Evolutionary conservation across 768 basidiomycete species (phyloP).

Genomic region (Daedaleopsis sinensis): DNA sequence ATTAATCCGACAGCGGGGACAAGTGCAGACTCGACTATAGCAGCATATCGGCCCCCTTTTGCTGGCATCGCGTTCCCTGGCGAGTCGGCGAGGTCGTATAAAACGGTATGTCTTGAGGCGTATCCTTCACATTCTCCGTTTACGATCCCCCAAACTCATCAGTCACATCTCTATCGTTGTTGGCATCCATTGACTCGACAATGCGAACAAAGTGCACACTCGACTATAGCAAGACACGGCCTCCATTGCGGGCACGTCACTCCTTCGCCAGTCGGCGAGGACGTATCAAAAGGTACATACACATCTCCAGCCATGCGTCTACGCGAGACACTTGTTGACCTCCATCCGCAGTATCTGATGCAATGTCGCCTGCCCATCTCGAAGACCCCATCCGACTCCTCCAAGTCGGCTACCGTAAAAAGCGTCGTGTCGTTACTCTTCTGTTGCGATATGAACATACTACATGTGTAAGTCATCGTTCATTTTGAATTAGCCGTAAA

Average conservation of each 20-base stretch:
- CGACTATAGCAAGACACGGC: slow-evolving; percentile 3
- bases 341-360: background rate
- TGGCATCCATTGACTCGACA: background rate
- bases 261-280: background rate
- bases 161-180: slow-evolving; percentile 6
- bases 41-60: too few species aligned
- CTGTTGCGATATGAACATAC: too few species aligned
- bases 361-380: background rate
- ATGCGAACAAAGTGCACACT: slow-evolving; percentile 13
- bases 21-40: too few species aligned
- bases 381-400: background rate
- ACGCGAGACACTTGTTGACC: background rate
- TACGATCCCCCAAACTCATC: background rate
- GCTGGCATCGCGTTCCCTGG: too few species aligned
- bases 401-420: background rate
- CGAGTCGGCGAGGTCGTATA: too few species aligned
- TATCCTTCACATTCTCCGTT: slow-evolving; percentile 10
- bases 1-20: too few species aligned
- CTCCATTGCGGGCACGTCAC: background rate
- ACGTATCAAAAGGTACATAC: background rate
- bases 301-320: background rate
- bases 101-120: slow-evolving; percentile 5
- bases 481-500: too few species aligned
- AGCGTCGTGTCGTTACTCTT: background rate
- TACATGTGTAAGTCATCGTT: too few species aligned